These are phyloP conservation scores for Aspergillus leporis DNA, from an alignment of 495 filamentous ascomycete genomes.

Conservation along the genomic window DNA sequence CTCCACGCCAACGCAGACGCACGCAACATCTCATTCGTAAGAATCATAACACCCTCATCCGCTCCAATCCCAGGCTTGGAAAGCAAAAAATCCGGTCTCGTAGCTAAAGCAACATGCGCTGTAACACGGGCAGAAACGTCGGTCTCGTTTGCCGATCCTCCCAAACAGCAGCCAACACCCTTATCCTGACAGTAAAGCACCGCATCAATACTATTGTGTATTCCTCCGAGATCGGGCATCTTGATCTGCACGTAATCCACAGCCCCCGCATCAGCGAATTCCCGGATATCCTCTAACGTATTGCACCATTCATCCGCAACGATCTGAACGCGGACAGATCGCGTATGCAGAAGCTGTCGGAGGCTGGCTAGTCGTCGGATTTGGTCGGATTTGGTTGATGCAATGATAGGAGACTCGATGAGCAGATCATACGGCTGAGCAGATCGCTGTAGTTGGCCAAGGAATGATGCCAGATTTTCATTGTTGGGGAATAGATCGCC, in stretches of 20 bases:
- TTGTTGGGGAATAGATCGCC: conserved; percentile 10
- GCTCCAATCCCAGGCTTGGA: conserved; percentile 15
- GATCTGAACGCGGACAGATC: conserved; percentile 4
- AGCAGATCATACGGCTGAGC: conserved; percentile 11
- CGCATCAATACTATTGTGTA: conserved; percentile 15
- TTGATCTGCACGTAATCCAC: conserved; percentile 16
- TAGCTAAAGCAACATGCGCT: conserved; percentile 11
- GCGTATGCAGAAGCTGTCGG: neutral
- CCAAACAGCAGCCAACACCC: conserved; percentile 14
- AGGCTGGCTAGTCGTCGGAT: conserved; percentile 6
- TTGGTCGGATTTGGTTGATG: conserved; percentile 5
- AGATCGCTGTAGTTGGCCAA: neutral
- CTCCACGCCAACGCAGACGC: conserved; percentile 5
- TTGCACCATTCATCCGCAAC: conserved; percentile 20
- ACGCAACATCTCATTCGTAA: conserved; percentile 16
- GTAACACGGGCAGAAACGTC: conserved; percentile 16
- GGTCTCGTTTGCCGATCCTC: conserved; percentile 15
- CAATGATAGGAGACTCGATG: conserved; percentile 15
- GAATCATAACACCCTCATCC: conserved; percentile 15
- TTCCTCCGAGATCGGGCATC: conserved; percentile 9
- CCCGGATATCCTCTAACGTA: conserved; percentile 11
- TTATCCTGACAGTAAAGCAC: conserved; percentile 9
- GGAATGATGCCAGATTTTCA: conserved; percentile 3
- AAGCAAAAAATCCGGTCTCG: conserved; percentile 11
- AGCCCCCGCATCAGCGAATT: conserved; percentile 13